These are phyloP conservation scores for Leucaena leucocephala DNA, from an alignment of 306 rosid species.

Conservation along the genomic window DNA sequence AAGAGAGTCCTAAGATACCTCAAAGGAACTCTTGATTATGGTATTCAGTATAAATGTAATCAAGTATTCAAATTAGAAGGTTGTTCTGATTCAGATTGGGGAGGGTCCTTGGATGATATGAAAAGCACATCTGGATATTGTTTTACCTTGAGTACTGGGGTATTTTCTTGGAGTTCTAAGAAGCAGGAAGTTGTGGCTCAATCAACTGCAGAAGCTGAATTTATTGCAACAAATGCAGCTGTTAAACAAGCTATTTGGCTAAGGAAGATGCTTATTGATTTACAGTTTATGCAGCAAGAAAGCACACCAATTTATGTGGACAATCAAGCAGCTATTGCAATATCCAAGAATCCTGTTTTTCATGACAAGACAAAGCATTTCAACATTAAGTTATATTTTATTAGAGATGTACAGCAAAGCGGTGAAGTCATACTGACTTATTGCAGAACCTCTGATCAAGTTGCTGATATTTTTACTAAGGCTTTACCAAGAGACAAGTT, in stretches of 20 bases:
- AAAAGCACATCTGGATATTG: background rate
- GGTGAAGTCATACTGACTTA: background rate
- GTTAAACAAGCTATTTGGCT: background rate
- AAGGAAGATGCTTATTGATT: background rate
- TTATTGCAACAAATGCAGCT: too few species aligned
- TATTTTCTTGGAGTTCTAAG: background rate
- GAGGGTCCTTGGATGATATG: background rate
- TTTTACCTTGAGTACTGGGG: background rate
- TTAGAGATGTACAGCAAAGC: background rate
- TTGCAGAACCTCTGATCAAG: background rate
- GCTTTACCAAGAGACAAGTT: background rate
- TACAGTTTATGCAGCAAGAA: too few species aligned
- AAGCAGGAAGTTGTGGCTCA: background rate
- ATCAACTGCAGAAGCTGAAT: background rate
- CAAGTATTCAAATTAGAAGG: background rate
- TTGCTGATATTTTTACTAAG: background rate
- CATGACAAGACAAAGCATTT: background rate
- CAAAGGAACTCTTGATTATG: background rate
- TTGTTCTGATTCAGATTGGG: background rate
- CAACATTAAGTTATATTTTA: too few species aligned
- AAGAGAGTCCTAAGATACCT: background rate
- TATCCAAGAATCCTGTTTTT: too few species aligned
- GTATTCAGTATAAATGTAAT: background rate
- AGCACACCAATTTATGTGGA: too few species aligned
- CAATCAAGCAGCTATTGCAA: too few species aligned